Evolutionary conservation across 2,329 filamentous ascomycete genomes (phyloP).

Genomic region (Ustulina deusta): DNA sequence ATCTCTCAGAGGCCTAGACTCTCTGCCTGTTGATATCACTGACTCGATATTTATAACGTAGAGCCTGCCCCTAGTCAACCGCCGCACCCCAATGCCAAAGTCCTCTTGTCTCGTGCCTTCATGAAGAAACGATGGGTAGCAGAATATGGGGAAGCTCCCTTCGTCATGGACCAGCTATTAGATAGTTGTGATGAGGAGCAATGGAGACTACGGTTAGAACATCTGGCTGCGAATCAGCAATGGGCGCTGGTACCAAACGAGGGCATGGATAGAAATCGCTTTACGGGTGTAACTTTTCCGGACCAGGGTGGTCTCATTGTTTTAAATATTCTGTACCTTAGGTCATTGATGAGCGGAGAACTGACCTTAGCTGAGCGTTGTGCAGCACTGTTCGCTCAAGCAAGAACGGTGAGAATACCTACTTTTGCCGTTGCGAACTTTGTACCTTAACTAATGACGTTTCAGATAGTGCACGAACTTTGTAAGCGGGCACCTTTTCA

Average conservation of each 20-base stretch:
- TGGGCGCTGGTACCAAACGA: not conserved
- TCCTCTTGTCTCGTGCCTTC: conserved; percentile 27
- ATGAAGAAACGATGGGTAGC: not conserved
- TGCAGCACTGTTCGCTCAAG: not conserved
- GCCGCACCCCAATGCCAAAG: not conserved
- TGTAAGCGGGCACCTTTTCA: conserved; percentile 14
- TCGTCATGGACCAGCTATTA: not conserved
- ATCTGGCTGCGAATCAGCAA: not conserved
- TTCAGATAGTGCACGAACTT: conserved; percentile 36
- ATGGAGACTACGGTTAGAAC: not conserved
- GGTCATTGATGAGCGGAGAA: not conserved
- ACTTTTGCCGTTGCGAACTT: not conserved
- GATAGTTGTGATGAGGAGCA: not conserved
- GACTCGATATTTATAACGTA: not conserved
- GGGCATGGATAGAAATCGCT: no score
- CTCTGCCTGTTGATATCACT: not conserved
- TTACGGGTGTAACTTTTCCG: conserved; percentile 2
- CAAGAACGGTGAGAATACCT: conserved; percentile 13
- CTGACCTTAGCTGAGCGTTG: conserved; percentile 34
- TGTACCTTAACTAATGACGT: not conserved
- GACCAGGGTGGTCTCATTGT: not conserved
- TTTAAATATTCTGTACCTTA: not conserved
- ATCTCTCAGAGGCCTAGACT: not conserved
- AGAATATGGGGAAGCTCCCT: not conserved
- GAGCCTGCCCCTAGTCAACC: not conserved